These are phyloP conservation scores for Tetrahymena malaccensis DNA, from an alignment of 73 alveolate genomes.

Conservation along the genomic window DNA sequence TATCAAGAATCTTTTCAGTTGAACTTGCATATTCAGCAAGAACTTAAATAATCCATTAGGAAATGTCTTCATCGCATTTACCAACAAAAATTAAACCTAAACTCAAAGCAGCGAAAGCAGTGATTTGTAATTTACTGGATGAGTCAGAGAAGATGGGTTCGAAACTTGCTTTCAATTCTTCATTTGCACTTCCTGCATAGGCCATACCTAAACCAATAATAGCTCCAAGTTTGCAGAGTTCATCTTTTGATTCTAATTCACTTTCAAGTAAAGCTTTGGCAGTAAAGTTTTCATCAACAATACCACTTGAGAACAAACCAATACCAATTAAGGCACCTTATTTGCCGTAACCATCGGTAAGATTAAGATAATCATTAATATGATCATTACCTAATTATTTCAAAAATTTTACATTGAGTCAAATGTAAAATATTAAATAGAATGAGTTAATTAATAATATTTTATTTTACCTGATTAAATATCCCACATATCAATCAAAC, in stretches of 20 bases:
- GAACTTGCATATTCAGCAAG: slow-evolving; percentile 83
- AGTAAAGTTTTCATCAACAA: slow-evolving; percentile 80
- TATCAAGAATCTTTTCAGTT: slow-evolving; percentile 50
- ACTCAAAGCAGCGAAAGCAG: slow-evolving; percentile 95
- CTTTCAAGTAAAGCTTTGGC: slow-evolving; percentile 74
- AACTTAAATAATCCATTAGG: slow-evolving; percentile 83
- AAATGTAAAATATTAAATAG: neutral
- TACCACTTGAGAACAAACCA: slow-evolving; percentile 80
- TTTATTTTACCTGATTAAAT: slow-evolving; percentile 45
- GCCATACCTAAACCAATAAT: slow-evolving; percentile 71
- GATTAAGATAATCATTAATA: slow-evolving; percentile 78
- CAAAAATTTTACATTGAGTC: neutral
- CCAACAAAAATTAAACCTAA: slow-evolving; percentile 93
- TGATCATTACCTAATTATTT: slow-evolving; percentile 71
- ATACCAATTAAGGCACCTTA: slow-evolving; percentile 90
- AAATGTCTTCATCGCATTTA: slow-evolving; percentile 92
- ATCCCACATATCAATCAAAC: slow-evolving; percentile 69
- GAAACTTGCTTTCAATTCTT: slow-evolving; percentile 58
- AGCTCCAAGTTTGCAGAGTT: slow-evolving; percentile 60
- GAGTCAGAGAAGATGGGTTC: slow-evolving; percentile 63
- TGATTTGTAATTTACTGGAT: slow-evolving; percentile 75
- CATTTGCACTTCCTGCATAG: slow-evolving; percentile 88
- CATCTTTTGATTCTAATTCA: slow-evolving; percentile 57
- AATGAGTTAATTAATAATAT: neutral
- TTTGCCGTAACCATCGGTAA: slow-evolving; percentile 55